phyloP scores from a whole-genome alignment of 2,329 filamentous ascomycete genomes.

The Ilyonectria mors-panacis region DNA sequence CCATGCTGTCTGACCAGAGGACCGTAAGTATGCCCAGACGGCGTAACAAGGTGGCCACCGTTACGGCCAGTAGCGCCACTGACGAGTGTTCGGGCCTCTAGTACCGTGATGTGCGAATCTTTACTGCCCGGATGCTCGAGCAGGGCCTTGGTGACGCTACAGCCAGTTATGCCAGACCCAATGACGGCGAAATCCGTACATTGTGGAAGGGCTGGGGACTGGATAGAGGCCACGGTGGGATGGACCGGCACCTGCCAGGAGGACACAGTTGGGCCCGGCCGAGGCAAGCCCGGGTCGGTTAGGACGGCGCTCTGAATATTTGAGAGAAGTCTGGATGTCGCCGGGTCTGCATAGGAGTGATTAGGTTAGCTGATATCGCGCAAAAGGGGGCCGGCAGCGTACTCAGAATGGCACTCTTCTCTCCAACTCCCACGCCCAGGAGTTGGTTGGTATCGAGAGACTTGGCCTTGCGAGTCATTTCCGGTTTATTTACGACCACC shows the following conservation, averaged over 20 bases:
- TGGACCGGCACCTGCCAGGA: conserved; percentile 48
- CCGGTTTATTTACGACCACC: neutral
- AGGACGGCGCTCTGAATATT: conserved; percentile 18
- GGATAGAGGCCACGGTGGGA: conserved; percentile 38
- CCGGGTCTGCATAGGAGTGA: conserved; percentile 9
- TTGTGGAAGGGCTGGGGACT: conserved; percentile 39
- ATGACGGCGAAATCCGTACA: conserved; percentile 47
- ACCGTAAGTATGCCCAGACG: conserved; percentile 57
- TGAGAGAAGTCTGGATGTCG: conserved; percentile 16
- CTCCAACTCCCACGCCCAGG: neutral
- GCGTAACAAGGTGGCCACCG: conserved; percentile 46
- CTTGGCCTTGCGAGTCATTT: neutral
- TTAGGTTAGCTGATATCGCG: neutral
- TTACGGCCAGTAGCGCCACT: conserved; percentile 52
- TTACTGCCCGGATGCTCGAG: conserved; percentile 36
- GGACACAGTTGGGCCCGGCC: conserved; percentile 42
- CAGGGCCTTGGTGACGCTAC: conserved; percentile 44
- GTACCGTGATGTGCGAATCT: conserved; percentile 36
- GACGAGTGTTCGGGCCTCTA: conserved; percentile 48
- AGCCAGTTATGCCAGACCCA: conserved; percentile 52
- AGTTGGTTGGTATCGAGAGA: neutral
- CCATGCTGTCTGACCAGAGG: conserved; percentile 49
- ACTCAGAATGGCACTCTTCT: neutral
- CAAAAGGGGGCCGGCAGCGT: neutral
- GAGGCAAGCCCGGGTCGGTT: conserved; percentile 45